These are phyloP conservation scores for Phyllosticta citriasiana DNA, from an alignment of 2,329 filamentous ascomycete species.

Conservation along the genomic window DNA sequence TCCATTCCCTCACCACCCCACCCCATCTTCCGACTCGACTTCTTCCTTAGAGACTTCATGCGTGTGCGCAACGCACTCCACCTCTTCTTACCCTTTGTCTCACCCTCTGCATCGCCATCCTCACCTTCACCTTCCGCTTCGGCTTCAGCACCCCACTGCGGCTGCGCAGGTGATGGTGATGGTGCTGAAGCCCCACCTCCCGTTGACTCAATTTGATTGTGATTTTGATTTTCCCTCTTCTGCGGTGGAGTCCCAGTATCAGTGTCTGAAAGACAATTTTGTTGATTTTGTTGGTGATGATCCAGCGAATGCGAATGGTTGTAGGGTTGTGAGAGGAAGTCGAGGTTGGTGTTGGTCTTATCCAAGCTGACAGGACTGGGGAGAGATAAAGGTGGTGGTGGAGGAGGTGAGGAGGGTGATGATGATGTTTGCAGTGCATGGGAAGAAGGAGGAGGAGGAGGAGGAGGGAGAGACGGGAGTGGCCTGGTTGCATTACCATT, in stretches of 20 bases:
- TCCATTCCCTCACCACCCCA: neutral
- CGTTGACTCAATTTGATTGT: too few species aligned
- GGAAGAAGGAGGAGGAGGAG: neutral
- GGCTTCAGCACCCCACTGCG: neutral
- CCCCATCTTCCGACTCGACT: neutral
- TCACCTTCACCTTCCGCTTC: neutral
- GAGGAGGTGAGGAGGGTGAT: too few species aligned
- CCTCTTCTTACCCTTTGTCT: neutral
- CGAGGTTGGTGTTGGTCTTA: too few species aligned
- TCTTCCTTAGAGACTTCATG: neutral
- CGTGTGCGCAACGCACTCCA: neutral
- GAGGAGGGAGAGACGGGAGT: neutral
- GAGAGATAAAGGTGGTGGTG: too few species aligned
- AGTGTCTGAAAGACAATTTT: too few species aligned
- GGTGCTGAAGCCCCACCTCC: neutral
- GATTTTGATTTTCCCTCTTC: too few species aligned
- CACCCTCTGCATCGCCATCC: neutral
- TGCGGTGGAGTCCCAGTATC: too few species aligned
- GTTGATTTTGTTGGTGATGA: too few species aligned
- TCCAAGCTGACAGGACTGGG: too few species aligned
- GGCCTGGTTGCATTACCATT: neutral
- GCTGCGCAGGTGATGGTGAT: neutral
- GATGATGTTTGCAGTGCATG: too few species aligned
- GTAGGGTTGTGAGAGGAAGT: too few species aligned
- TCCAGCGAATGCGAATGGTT: too few species aligned